Evolutionary conservation across 345 rosid species (phyloP), one percentile per base, ranked within the genome.

Genomic region (Geranium brycei): DNA sequence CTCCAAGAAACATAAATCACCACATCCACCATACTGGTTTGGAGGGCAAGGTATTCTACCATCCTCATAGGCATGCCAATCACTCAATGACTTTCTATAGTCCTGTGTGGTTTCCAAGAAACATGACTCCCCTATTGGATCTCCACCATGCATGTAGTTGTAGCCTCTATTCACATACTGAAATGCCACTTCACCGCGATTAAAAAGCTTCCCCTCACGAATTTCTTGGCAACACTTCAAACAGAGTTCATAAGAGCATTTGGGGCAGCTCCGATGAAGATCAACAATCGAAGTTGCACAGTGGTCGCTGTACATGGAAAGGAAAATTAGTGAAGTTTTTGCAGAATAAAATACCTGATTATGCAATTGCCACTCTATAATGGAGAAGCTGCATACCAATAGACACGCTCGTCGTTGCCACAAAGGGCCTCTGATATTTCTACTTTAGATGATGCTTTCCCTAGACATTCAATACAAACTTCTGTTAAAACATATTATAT

Each of bases 251-350:
- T 73, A 86, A 57, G 82, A 66, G 73, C 97, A 88, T 1, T 79
- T 83, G 41, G 82, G 76, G 63, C 96, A 93, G 78, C 95, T 75
- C 19, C 97, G 82, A 64, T 92, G 96, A 51, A 86, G 77, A 81
- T 92, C 96, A 35, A 80, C 72, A 62, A 89, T 92, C 7, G 98
- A 87, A 73, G 97, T 90, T 17, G 87, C 90, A 69, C 98, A 92
- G 63, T 87, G 80, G 68, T 92, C 76, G 75, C 98, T 92, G 82
- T 68, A 62, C 71, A 71, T 58, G 53, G 32, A 63, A 1, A 61
- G 38, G 13, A 66, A 0, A 17, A 40, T 7, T 15, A 6, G 32
- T 1, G 12, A 16, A 19, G 47, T 32, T 62, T 12, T 30, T 15
- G 31, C 4, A 51, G 40, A 8, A 8, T 3, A 14, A 56, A 17